Evolutionary conservation across 768 basidiomycete species (phyloP).

Genomic region (Candolleomyces efflorescens): DNA sequence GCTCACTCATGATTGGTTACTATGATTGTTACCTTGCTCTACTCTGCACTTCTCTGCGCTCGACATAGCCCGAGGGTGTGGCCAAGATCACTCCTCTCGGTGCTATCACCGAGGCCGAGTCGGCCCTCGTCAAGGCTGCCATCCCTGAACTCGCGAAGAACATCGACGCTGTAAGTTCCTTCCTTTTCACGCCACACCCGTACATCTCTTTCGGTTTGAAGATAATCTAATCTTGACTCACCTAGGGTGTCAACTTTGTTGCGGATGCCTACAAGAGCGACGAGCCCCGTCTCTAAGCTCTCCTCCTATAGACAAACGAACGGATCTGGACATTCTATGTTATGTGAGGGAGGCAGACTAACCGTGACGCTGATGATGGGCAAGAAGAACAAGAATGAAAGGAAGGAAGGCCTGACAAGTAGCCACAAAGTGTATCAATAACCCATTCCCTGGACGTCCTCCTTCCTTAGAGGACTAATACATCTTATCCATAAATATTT

Average conservation of each 20-base stretch:
- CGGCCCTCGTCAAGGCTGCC: constrained; percentile 72
- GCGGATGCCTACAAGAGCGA: constrained; percentile 19
- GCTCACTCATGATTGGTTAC: too few relatives aligned
- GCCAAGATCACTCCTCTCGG: constrained; percentile 82
- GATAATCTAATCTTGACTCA: neutral
- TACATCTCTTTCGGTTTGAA: neutral
- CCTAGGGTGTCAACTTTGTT: constrained; percentile 33
- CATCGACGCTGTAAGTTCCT: constrained; percentile 58
- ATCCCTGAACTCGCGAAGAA: constrained; percentile 73
- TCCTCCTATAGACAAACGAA: neutral
- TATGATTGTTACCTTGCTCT: too few relatives aligned
- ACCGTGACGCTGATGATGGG: too few relatives aligned
- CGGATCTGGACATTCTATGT: too few relatives aligned
- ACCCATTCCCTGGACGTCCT: neutral
- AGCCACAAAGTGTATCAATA: too few relatives aligned
- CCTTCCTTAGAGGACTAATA: too few relatives aligned
- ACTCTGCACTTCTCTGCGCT: constrained; percentile 2
- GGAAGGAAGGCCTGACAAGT: too few relatives aligned
- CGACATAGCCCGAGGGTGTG: constrained; percentile 69
- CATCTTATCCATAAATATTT: neutral
- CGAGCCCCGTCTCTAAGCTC: neutral
- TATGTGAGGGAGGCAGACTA: too few relatives aligned
- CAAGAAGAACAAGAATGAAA: too few relatives aligned
- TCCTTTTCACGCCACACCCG: neutral
- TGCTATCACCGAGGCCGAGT: constrained; percentile 64